phyloP scores from a whole-genome alignment of 495 filamentous ascomycete genomes.

The Neurospora sp. region DNA sequence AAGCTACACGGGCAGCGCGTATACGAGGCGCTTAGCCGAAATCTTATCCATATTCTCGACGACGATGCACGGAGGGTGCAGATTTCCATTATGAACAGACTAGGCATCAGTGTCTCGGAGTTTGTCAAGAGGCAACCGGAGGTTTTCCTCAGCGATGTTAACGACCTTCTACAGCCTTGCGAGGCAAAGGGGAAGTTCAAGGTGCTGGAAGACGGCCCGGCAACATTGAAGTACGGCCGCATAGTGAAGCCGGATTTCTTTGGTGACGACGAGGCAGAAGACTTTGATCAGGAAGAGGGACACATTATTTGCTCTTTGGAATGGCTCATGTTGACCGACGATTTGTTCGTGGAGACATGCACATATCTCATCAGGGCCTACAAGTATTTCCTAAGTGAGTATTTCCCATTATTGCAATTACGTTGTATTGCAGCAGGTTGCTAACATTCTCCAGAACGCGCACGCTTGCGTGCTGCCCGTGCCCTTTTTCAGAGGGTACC shows the following conservation, averaged over 20 bases:
- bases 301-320: conserved; percentile 69
- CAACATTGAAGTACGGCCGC: conserved; percentile 36
- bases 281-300: conserved; percentile 46
- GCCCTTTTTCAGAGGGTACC: conserved; percentile 43
- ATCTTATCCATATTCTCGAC: conserved; percentile 44
- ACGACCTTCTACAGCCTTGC: conserved; percentile 11
- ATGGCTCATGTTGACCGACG: conserved; percentile 70
- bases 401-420: background rate
- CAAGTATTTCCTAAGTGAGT: conserved; percentile 62
- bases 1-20: conserved; percentile 46
- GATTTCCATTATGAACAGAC: conserved; percentile 51
- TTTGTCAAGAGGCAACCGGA: conserved; percentile 44
- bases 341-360: conserved; percentile 63
- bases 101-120: conserved; percentile 38
- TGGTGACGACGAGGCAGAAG: conserved; percentile 43
- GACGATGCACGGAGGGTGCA: conserved; percentile 39
- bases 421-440: conserved; percentile 9
- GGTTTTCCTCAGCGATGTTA: conserved; percentile 41
- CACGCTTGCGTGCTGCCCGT: conserved; percentile 55
- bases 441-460: conserved; percentile 30
- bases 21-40: conserved; percentile 43
- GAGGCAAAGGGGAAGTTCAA: conserved; percentile 34
- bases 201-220: conserved; percentile 35
- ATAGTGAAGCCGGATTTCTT: conserved; percentile 54
- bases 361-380: conserved; percentile 55